These are phyloP conservation scores for Macrophomina phaseolina DNA, from an alignment of 2,329 filamentous ascomycete species.

Conservation along the genomic window DNA sequence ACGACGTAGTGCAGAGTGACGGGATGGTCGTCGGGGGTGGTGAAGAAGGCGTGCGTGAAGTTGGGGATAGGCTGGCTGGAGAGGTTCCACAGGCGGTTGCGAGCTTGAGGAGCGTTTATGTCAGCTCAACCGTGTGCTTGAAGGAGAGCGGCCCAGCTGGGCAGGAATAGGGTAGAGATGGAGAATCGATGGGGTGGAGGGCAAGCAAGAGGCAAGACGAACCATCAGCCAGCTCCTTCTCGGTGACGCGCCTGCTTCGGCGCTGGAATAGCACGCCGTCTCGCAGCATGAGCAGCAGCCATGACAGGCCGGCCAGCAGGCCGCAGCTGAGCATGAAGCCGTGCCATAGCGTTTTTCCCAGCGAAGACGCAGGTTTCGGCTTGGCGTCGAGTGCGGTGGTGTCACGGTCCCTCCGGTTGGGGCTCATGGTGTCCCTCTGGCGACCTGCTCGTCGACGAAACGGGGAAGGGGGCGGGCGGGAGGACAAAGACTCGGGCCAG, in stretches of 20 bases:
- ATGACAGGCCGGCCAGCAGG: conserved; percentile 35
- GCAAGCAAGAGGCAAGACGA: conserved; percentile 22
- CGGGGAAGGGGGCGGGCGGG: not conserved
- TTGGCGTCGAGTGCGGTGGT: not conserved
- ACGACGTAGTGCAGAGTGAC: conserved; percentile 62
- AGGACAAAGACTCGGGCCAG: not conserved
- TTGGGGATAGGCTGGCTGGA: conserved; percentile 51
- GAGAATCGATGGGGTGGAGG: not conserved
- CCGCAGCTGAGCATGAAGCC: conserved; percentile 37
- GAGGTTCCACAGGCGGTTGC: conserved; percentile 61
- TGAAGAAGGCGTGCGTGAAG: conserved; percentile 59
- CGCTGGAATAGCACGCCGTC: conserved; percentile 39
- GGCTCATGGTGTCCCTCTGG: not conserved
- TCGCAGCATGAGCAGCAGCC: conserved; percentile 35
- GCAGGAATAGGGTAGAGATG: not conserved
- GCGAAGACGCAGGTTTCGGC: not conserved
- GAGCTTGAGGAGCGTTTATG: conserved; percentile 46
- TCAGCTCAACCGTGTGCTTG: conserved; percentile 17
- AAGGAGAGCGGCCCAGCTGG: not conserved
- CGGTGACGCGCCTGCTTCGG: conserved; percentile 36
- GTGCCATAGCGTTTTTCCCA: not conserved
- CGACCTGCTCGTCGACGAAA: not conserved
- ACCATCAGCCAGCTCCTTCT: conserved; percentile 38
- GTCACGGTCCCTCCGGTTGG: conserved; percentile 6
- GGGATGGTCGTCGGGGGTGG: conserved; percentile 44